phyloP scores from a whole-genome alignment of 257 asterid species.

The Craterostigma plantagineum region DNA sequence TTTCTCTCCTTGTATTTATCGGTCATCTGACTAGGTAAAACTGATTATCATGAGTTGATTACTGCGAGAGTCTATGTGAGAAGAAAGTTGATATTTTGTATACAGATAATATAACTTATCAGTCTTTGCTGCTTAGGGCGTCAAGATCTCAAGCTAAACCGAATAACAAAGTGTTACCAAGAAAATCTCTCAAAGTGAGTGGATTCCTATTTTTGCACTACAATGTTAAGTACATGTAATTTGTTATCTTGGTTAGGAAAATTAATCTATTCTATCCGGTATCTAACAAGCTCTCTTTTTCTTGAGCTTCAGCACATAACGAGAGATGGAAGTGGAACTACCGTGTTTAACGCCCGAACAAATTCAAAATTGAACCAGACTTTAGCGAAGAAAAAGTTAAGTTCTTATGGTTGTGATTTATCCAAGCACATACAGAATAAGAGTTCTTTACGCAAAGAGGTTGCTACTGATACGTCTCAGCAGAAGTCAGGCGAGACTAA shows the following conservation, averaged over 20 bases:
- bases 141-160: constrained; percentile 32
- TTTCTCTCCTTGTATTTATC: too few species aligned
- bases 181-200: constrained; percentile 47
- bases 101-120: too few species aligned
- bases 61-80: too few species aligned
- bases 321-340: constrained; percentile 14
- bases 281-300: neutral
- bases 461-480: constrained; percentile 17
- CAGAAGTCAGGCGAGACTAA: constrained; percentile 12
- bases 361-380: constrained; percentile 17
- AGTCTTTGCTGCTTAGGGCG: constrained; percentile 24
- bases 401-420: constrained; percentile 19
- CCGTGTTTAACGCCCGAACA: constrained; percentile 21
- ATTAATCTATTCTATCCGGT: neutral
- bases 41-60: too few species aligned
- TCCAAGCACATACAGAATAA: constrained; percentile 31
- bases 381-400: constrained; percentile 21
- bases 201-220: constrained; percentile 7
- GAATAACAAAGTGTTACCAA: constrained; percentile 21
- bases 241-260: neutral
- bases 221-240: neutral
- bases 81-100: too few species aligned
- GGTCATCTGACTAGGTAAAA: too few species aligned
- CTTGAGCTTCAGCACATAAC: constrained; percentile 25
- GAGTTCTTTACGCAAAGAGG: constrained; percentile 21